Percentiles rank a stretch among this genome's conserved stretches.
Conservation (phyloP, 768 basidiomycete species). For the Podaxis mareebaensis region DNA sequence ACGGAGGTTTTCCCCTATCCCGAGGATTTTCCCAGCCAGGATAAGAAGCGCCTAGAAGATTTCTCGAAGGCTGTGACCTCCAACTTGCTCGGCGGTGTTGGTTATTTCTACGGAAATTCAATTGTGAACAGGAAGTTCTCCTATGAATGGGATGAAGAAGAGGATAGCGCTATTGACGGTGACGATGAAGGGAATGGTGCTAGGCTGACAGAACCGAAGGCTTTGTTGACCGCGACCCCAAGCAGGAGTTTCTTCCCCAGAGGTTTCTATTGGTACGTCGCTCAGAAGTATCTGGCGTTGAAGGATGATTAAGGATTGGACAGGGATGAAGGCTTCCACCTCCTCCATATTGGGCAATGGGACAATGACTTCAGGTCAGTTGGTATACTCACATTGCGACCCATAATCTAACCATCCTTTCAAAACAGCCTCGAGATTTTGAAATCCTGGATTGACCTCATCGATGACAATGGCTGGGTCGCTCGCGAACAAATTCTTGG, state of each 20-base stretch:
- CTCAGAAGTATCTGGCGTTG: neutral
- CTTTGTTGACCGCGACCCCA: slow-evolving; percentile 88
- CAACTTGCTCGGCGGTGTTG: slow-evolving; percentile 89
- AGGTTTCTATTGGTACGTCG: slow-evolving; percentile 88
- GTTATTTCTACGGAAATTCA: slow-evolving; percentile 92
- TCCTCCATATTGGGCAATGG: slow-evolving; percentile 89
- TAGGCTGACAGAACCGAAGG: slow-evolving; percentile 69
- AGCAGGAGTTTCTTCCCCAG: slow-evolving; percentile 97
- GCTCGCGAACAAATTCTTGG: slow-evolving; percentile 95
- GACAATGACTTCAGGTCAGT: slow-evolving; percentile 74
- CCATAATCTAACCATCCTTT: neutral
- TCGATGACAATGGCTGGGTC: slow-evolving; percentile 96
- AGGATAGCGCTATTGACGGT: slow-evolving; percentile 36
- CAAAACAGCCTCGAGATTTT: slow-evolving; percentile 78
- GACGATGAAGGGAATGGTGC: slow-evolving; percentile 51
- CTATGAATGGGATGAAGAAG: slow-evolving; percentile 88
- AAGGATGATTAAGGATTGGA: slow-evolving; percentile 16
- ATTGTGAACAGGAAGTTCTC: slow-evolving; percentile 84
- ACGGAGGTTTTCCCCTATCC: slow-evolving; percentile 68
- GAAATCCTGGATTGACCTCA: slow-evolving; percentile 84
- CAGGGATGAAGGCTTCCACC: slow-evolving; percentile 98
- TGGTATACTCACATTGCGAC: neutral
- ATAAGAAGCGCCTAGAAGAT: slow-evolving; percentile 48
- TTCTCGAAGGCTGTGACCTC: slow-evolving; percentile 92
- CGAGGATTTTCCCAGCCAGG: slow-evolving; percentile 48